Base-by-base conservation (phyloP, 768 basidiomycete genomes). In the Phanerochaete carnosa region DNA sequence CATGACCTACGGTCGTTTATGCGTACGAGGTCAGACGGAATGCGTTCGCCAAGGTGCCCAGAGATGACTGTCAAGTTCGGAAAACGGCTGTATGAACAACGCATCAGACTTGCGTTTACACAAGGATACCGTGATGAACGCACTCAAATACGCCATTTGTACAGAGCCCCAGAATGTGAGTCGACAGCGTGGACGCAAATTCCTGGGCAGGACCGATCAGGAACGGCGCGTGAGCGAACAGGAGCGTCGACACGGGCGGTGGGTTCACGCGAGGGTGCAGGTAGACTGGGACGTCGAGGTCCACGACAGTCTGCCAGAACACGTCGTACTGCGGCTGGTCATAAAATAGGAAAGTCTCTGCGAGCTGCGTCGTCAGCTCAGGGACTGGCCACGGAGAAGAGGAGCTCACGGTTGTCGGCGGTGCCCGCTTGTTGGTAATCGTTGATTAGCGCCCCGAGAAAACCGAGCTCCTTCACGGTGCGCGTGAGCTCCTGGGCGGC, bases 241-340 rank as follows among this genome's bases (percentile, higher is more conserved):
- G 37, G 6, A 55, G 39, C 13, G 54, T 37, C 54, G 39, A 55
- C 9, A 55, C 35, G 6, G 54, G 54, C 23, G 33, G 32, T n/a
- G 39, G 35, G 35, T 55, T 55, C 22, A 35, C 32, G 5, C 54
- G 54, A 12, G 54, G 54, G 25, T 55, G 54, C 16, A 55, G 35
- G 23, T 55, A 55, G 7, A 55, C 54, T 1, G 54, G 54, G 1
- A 55, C 54, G 25, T 55, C 54, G 35, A 55, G 54, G 23, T 55
- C 54, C 6, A 39, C 35, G 23, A 55, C 54, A 6, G 35, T 55
- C 26, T 55, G 35, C 54, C 54, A 55, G 35, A 55, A 55, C 32
- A 55, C 35, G 54, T 55, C 54, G 33, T 25, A 55, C 33, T 37
- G 37, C 1, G 54, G 54, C 54, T 55, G 54, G 22, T 55, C 54